A percentile compares a stretch with the other conserved stretches of the same genome.
Conservation (phyloP, 1,284 basidiomycete genomes). For the Marasmius oreades region DNA sequence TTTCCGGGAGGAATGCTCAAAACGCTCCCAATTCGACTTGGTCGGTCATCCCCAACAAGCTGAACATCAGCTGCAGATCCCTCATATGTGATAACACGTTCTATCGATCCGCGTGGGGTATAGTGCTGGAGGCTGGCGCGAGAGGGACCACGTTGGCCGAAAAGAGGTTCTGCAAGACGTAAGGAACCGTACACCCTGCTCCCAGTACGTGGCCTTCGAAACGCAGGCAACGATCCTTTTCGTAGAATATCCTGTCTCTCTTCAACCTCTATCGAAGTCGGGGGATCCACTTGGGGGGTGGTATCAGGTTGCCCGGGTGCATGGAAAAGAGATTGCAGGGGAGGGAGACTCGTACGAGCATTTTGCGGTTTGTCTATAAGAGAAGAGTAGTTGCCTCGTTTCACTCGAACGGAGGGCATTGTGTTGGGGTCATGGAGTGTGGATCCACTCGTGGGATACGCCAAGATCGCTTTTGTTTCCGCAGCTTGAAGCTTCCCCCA, state of each 20-base stretch:
- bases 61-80: constrained; percentile 20
- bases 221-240: not conserved
- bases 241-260: not conserved
- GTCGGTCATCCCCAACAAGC: constrained; percentile 25
- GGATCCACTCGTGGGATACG: not conserved
- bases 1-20: constrained; percentile 15
- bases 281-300: constrained; percentile 1
- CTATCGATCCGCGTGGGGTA: not conserved
- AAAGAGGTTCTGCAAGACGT: not conserved
- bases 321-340: constrained; percentile 3
- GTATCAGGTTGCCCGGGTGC: not conserved
- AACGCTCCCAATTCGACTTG: constrained; percentile 21
- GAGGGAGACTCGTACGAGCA: constrained; percentile 10
- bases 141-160: not conserved
- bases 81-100: constrained; percentile 12
- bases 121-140: not conserved
- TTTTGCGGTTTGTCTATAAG: constrained; percentile 29
- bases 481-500: too few species aligned
- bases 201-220: not conserved
- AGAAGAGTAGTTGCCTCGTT: constrained; percentile 38
- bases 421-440: not conserved
- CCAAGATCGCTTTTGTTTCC: too few species aligned
- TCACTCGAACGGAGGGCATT: constrained; percentile 60
- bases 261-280: not conserved
- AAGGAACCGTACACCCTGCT: constrained; percentile 1